Evolutionary conservation across 495 filamentous ascomycete species (phyloP), one percentile per base, ranked within the genome.

Genomic region (Neurospora tetrasperma): DNA sequence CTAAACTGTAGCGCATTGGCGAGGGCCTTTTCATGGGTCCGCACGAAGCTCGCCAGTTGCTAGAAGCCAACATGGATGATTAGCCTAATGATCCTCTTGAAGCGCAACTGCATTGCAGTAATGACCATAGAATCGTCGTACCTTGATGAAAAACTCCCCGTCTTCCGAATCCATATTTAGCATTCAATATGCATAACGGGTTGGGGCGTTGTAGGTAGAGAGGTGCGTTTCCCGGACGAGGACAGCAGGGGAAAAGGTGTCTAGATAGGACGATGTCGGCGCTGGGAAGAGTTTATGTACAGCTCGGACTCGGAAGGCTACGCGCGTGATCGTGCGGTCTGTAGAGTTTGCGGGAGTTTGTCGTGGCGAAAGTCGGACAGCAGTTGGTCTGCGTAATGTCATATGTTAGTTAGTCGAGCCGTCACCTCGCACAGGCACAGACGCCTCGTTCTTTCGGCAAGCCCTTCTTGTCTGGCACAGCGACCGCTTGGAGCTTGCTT

Each of bases 1-100:
- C 88, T 89, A 71, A 94, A 85, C 80, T 97, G 96, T 42, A 98
- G 86, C 74, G 96, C 95, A 83, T 98, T 98, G 75, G 96, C 96
- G 73, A 99, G 89, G 38, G 94, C 96, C 84, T 96, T 97, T 81
- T 99, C 96, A 83, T 99, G 93, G 42, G 94, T 97, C 72, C 95
- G 93, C 80, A 99, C 94, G 83, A 97, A 98, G 81, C 90, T 91
- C 75, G 95, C 94, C 74, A 99, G 88, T 84, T 96, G 96, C 94
- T 97, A 75, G 27, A 66, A 66, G 27, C 23, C 27, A 14, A 4
- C 31, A 18, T 66, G 14, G 6, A 16, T 38, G 54, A 35, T 66
- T 66, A 66, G 54, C 54, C 6, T 66, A 1, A 16, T 35, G 35
- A 9, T 18, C 14, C 14, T 6, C 14, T 38, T 16, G 27, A 66